phyloP scores from a whole-genome alignment of 2,329 filamentous ascomycete genomes.

The Exophiala phaeomuriformis region DNA sequence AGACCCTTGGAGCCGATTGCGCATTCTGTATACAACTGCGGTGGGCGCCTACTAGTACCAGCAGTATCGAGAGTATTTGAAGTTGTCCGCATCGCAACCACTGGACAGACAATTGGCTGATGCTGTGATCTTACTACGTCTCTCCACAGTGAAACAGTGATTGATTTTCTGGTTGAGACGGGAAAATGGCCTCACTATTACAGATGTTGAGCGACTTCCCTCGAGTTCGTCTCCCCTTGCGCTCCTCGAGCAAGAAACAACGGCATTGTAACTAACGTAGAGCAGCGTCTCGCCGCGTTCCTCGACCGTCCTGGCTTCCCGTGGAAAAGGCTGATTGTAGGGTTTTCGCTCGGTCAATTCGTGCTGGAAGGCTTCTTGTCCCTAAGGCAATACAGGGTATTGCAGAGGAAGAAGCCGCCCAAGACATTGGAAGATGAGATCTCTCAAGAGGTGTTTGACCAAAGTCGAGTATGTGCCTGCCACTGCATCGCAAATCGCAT shows the following conservation, averaged over 20 bases:
- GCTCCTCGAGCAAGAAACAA: background rate
- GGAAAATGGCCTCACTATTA: constrained; percentile 26
- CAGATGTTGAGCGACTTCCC: constrained; percentile 26
- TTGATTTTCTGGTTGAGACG: background rate
- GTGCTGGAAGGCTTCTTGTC: constrained; percentile 84
- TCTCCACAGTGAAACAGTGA: background rate
- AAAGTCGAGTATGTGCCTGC: constrained; percentile 60
- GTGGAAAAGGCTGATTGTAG: constrained; percentile 93
- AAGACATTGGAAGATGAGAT: constrained; percentile 85
- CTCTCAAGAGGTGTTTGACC: constrained; percentile 83
- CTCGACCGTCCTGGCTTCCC: constrained; percentile 90
- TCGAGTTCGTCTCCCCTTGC: constrained; percentile 17
- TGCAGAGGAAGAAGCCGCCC: constrained; percentile 71
- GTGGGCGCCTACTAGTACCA: too few species aligned
- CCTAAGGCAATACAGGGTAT: constrained; percentile 78
- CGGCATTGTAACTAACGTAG: background rate
- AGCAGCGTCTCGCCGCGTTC: constrained; percentile 64
- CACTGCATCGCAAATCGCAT: background rate
- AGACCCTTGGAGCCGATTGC: too few species aligned
- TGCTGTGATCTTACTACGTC: background rate
- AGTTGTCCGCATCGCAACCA: too few species aligned
- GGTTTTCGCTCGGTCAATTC: constrained; percentile 89
- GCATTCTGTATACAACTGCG: too few species aligned
- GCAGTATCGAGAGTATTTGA: too few species aligned
- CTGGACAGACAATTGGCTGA: background rate